phyloP scores from a whole-genome alignment of 1,139 yeast species.

The Groenewaldozyma sp. region DNA sequence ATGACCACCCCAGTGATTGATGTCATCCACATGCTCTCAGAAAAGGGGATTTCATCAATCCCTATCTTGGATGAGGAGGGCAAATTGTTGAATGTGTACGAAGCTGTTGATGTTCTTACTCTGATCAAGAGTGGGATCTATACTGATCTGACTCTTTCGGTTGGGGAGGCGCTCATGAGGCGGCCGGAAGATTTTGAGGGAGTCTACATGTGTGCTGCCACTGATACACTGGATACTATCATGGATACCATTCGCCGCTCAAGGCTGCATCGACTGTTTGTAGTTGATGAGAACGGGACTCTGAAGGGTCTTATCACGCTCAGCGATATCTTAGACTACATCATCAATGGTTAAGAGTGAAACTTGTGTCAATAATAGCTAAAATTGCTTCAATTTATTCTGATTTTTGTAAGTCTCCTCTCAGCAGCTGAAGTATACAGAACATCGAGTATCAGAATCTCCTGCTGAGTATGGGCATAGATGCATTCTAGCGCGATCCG shows the following conservation, averaged over 20 bases:
- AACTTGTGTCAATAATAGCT: too few relatives aligned
- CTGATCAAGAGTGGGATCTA: slow-evolving; percentile 91
- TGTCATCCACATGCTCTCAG: slow-evolving; percentile 74
- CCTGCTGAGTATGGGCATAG: too few relatives aligned
- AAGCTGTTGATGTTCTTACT: slow-evolving; percentile 90
- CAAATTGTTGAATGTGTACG: slow-evolving; percentile 80
- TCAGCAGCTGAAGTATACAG: too few relatives aligned
- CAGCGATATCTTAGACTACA: slow-evolving; percentile 82
- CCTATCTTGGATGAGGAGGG: slow-evolving; percentile 82
- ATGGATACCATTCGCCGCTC: slow-evolving; percentile 91
- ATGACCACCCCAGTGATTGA: slow-evolving; percentile 93
- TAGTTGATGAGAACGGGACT: slow-evolving; percentile 74
- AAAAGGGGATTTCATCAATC: slow-evolving; percentile 76
- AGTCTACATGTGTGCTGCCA: slow-evolving; percentile 87
- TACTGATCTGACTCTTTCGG: slow-evolving; percentile 81
- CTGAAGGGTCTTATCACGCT: slow-evolving; percentile 79
- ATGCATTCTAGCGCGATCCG: too few relatives aligned
- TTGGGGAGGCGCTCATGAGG: slow-evolving; percentile 92
- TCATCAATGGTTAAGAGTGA: slow-evolving; percentile 65
- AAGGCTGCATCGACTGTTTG: slow-evolving; percentile 83
- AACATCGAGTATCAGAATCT: too few relatives aligned
- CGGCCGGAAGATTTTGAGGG: slow-evolving; percentile 97
- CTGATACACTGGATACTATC: slow-evolving; percentile 81
- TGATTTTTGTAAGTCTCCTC: too few relatives aligned
- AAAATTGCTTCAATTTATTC: too few relatives aligned